phyloP scores from a whole-genome alignment of 257 asterid genomes.

The Scutellaria baicalensis region DNA sequence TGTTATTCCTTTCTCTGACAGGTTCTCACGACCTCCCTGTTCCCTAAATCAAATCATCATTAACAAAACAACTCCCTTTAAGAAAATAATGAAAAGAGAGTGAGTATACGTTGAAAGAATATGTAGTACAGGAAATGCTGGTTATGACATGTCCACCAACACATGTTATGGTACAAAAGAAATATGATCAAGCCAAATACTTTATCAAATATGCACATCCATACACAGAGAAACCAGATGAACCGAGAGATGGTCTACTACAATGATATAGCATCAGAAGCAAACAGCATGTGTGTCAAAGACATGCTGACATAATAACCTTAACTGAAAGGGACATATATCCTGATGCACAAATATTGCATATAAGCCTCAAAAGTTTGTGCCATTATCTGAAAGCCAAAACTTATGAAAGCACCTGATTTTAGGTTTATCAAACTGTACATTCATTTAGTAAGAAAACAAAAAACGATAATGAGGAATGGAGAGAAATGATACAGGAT shows the following conservation, averaged over 20 bases:
- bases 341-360: neutral
- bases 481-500: no score
- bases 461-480: no score
- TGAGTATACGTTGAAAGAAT: neutral
- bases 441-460: no score
- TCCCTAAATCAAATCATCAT: conserved; percentile 46
- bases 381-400: neutral
- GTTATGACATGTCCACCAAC: neutral
- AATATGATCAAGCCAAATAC: neutral
- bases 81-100: neutral
- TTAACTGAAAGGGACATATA: neutral
- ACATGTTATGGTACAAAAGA: neutral
- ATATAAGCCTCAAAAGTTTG: neutral
- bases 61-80: conserved; percentile 2
- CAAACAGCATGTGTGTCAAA: neutral
- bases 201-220: neutral
- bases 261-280: neutral
- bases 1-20: conserved; percentile 77
- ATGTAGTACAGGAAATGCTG: neutral
- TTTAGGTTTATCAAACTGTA: no score
- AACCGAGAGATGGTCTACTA: neutral
- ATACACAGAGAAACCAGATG: neutral
- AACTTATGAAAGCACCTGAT: no score
- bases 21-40: conserved; percentile 92
- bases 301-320: neutral